phyloP scores from a whole-genome alignment of 768 basidiomycete genomes.

The Pisolithus microcarpus region DNA sequence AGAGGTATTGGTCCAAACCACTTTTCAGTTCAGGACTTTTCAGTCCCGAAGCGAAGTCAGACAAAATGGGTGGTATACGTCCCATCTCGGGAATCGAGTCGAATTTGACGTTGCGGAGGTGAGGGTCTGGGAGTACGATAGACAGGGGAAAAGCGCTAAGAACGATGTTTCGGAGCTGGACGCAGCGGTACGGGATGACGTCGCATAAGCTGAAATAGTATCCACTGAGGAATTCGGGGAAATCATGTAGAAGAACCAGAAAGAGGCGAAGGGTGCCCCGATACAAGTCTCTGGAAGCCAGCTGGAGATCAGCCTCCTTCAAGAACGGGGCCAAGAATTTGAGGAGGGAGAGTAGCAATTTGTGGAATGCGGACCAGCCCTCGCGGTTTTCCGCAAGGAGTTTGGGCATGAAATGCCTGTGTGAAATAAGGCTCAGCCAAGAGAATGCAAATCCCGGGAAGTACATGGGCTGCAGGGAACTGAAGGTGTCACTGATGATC shows the following conservation, averaged over 20 bases:
- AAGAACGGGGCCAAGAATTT: constrained; percentile 93
- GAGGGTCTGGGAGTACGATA: constrained; percentile 78
- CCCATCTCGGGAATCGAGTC: constrained; percentile 86
- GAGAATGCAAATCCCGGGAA: constrained; percentile 99
- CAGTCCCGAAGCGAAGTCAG: constrained; percentile 82
- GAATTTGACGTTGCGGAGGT: constrained; percentile 66
- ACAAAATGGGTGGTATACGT: constrained; percentile 82
- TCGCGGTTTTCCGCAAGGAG: constrained; percentile 85
- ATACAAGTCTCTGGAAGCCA: constrained; percentile 80
- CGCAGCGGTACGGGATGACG: constrained; percentile 84
- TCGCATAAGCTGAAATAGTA: constrained; percentile 96
- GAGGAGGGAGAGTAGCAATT: constrained; percentile 86
- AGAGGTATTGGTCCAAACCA: constrained; percentile 79
- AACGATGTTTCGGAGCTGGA: constrained; percentile 94
- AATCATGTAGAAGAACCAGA: constrained; percentile 94
- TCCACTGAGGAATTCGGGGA: constrained; percentile 96
- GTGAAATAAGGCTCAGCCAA: constrained; percentile 95
- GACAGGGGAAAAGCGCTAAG: constrained; percentile 89
- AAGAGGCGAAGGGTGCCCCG: constrained; percentile 85
- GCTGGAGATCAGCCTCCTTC: constrained; percentile 70
- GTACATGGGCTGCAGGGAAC: constrained; percentile 90
- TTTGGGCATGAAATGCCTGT: constrained; percentile 96
- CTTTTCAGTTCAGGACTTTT: constrained; percentile 72
- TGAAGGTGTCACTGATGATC: constrained; percentile 75
- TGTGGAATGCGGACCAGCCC: constrained; percentile 97